phyloP scores from a whole-genome alignment of 2,329 filamentous ascomycete genomes.

The Drechslera avenae region DNA sequence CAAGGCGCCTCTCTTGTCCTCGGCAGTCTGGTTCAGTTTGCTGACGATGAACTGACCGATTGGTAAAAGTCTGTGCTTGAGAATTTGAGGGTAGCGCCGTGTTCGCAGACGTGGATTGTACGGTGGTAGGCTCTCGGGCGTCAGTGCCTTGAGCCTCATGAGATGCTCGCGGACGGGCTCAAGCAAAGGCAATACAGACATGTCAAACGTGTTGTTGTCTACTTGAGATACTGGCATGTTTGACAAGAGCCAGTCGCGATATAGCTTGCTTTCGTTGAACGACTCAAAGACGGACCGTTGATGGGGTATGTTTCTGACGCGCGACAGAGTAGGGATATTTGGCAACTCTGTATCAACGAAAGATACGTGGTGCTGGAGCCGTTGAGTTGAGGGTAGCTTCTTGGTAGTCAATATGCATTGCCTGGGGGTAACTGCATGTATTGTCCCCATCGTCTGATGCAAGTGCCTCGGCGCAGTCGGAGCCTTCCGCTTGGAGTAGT shows the following conservation, averaged over 20 bases:
- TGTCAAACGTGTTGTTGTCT: neutral
- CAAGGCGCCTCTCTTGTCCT: slow-evolving; percentile 1
- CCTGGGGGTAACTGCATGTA: neutral
- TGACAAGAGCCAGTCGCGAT: neutral
- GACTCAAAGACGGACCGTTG: neutral
- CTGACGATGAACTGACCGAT: slow-evolving; percentile 21
- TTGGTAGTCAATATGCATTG: neutral
- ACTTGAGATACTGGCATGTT: neutral
- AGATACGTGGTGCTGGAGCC: neutral
- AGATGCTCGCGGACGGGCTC: slow-evolving; percentile 11
- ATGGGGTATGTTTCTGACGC: neutral
- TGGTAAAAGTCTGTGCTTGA: slow-evolving; percentile 21
- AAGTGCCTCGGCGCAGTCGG: neutral
- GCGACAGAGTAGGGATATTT: slow-evolving; percentile 2
- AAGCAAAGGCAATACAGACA: slow-evolving; percentile 4
- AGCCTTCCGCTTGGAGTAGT: neutral
- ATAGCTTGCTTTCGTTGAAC: neutral
- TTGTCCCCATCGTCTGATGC: neutral
- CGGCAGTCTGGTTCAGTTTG: neutral
- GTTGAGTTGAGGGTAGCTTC: neutral
- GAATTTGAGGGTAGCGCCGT: slow-evolving; percentile 18
- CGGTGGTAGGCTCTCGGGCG: slow-evolving; percentile 12
- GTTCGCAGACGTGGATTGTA: slow-evolving; percentile 7
- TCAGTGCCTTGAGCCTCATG: slow-evolving; percentile 15
- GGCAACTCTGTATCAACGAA: neutral